A percentile compares a stretch with the other conserved stretches of the same genome.
Evolutionary conservation across 805 yeast genomes (phyloP).

Genomic region (Yarrowia sp.): DNA sequence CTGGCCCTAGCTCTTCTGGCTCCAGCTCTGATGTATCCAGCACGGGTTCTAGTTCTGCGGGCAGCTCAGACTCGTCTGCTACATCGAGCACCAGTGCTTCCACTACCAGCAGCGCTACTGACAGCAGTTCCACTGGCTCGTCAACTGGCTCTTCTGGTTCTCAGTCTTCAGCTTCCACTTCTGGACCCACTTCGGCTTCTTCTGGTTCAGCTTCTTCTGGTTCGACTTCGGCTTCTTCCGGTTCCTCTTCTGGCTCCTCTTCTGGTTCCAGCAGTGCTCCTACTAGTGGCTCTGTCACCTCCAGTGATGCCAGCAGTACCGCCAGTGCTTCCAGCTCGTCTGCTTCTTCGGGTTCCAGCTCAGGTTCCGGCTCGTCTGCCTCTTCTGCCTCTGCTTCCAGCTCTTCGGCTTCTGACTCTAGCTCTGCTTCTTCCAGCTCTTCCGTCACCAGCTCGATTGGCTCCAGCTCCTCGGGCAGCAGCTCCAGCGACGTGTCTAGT

Average conservation of each 20-base stretch:
- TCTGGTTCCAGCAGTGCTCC: too few species aligned
- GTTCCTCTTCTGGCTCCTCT: too few species aligned
- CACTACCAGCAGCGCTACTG: not conserved
- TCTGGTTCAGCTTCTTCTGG: not conserved
- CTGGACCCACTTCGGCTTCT: not conserved
- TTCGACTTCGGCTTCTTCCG: not conserved
- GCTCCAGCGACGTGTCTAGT: not conserved
- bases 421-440: not conserved
- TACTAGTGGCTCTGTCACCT: not conserved
- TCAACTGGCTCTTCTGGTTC: not conserved
- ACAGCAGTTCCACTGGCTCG: not conserved
- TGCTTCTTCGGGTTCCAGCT: not conserved
- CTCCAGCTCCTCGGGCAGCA: not conserved
- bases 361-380: not conserved
- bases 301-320: not conserved
- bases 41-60: constrained; percentile 4
- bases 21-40: constrained; percentile 6
- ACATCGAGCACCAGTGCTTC: not conserved
- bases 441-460: not conserved
- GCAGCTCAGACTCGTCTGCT: constrained; percentile 2
- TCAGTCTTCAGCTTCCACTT: not conserved
- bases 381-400: not conserved
- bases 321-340: not conserved
- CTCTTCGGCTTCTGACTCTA: not conserved
- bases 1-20: not conserved